Base-by-base conservation (phyloP, 768 basidiomycete species). In the Pulveroboletus sp. region DNA sequence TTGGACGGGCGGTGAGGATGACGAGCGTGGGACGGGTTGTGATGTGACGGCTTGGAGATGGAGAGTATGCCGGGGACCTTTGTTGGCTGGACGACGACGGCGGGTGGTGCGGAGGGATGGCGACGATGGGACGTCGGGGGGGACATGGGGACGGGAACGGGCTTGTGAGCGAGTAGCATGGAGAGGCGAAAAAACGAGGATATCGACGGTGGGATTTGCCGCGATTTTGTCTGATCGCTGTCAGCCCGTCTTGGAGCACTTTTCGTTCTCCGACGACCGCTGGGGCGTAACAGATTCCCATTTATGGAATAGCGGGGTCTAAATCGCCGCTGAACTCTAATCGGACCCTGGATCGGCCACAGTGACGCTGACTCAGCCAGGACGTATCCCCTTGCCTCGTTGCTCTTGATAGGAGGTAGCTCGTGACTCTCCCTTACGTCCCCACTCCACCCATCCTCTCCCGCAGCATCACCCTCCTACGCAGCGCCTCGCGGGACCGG, bases 21-120 rank as follows among this genome's bases (percentile, higher is more conserved):
- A 12, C 71, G 67, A 20, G 69, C 52, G 30, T 69, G 68, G 26
- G 62, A 57, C 47, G 70, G 71, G 23, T 68, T 63, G 0, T 64
- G 71, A 44, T 71, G 70, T 23, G 36, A 45, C 12, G 81, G 82
- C 73, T 82, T 85, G 46, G 84, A 80, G 43, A 89, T 74, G 41
- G 82, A 78, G 44, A 89, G 76, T 9, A 89, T 75, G 62, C 87
- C 87, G 1, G 86, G 87, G 0, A 80, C 86, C 47, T 77, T 76
- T 12, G 87, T 86, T 4, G 87, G 81, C 64, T 86, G 84, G 5
- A 86, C 80, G 52, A 82, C 74, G 59, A 84, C 78, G 30, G 80
- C 75, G 1, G 80, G 78, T 8, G 83, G 83, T 0, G 86, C 86
- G 0, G 86, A 87, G 17, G 86, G 81, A 61, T 81, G 79, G 46